Conservation (phyloP, 2,329 filamentous ascomycete genomes). For the Aspergillus ruber region DNA sequence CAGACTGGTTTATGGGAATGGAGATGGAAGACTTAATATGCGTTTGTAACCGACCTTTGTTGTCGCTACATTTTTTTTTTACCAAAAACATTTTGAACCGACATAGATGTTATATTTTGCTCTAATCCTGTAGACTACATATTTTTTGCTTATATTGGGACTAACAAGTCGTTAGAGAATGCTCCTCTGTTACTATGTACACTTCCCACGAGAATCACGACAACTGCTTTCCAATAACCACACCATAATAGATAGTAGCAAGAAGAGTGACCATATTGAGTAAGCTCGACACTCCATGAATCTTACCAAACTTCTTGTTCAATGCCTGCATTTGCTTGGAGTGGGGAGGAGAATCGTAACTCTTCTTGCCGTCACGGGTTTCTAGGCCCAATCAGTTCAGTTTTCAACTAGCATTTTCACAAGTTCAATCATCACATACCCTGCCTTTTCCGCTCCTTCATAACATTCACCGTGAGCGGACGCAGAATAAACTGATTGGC, state of each 20-base stretch:
- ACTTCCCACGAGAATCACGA: slow-evolving; percentile 28
- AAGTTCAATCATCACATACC: slow-evolving; percentile 46
- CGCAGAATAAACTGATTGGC: slow-evolving; percentile 66
- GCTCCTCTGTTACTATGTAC: background rate
- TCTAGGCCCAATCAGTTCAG: slow-evolving; percentile 42
- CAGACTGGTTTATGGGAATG: no score
- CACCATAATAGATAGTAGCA: slow-evolving; percentile 69
- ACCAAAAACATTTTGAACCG: no score
- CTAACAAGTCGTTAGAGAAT: background rate
- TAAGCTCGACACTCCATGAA: slow-evolving; percentile 77
- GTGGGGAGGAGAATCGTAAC: slow-evolving; percentile 70
- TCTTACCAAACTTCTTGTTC: slow-evolving; percentile 69
- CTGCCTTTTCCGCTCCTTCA: slow-evolving; percentile 71
- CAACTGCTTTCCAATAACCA: slow-evolving; percentile 55
- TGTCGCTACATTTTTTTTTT: no score
- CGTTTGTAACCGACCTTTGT: no score
- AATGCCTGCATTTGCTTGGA: slow-evolving; percentile 75
- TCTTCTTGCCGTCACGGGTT: slow-evolving; percentile 82
- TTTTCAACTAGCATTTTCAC: background rate
- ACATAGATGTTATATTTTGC: no score
- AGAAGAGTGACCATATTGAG: slow-evolving; percentile 68
- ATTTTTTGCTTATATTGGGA: background rate
- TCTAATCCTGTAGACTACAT: background rate
- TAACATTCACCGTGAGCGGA: slow-evolving; percentile 67
- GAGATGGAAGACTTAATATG: no score